Percentiles rank a stretch among this genome's conserved stretches.
These are phyloP conservation scores for Pseudogymnoascus sp. DNA, from an alignment of 2,329 filamentous ascomycete species.

Conservation along the genomic window DNA sequence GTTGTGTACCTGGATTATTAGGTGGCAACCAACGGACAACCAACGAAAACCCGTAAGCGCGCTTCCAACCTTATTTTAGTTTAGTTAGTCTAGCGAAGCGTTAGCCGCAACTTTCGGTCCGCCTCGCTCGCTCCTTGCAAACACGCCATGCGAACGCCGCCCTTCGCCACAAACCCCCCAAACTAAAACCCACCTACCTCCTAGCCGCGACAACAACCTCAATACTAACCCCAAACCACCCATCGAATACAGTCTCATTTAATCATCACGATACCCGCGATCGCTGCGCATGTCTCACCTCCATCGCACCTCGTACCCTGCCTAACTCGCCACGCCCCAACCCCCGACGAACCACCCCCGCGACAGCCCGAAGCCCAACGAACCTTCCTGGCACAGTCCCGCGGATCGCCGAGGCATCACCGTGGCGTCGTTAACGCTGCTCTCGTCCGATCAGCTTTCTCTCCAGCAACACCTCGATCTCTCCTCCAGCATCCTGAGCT, in stretches of 20 bases:
- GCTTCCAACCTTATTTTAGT: constrained; percentile 3
- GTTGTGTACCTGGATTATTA: not conserved
- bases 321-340: not conserved
- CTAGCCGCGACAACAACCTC: not conserved
- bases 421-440: constrained; percentile 21
- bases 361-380: constrained; percentile 1
- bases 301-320: not conserved
- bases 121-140: not conserved
- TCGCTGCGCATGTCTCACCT: not conserved
- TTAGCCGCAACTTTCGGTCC: constrained; percentile 1
- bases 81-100: not conserved
- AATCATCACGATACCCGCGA: not conserved
- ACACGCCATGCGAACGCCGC: not conserved
- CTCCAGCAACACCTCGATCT: constrained; percentile 52
- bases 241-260: not conserved
- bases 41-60: not conserved
- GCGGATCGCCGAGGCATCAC: constrained; percentile 14
- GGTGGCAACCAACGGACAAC: not conserved
- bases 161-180: constrained; percentile 1
- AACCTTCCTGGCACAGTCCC: not conserved
- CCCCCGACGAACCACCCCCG: not conserved
- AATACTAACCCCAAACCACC: not conserved
- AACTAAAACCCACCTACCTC: not conserved
- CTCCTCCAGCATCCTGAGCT: constrained; percentile 43
- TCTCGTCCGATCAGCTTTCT: constrained; percentile 36